phyloP scores from a whole-genome alignment of 768 basidiomycete species.

The Macrolepiota fuliginosa region DNA sequence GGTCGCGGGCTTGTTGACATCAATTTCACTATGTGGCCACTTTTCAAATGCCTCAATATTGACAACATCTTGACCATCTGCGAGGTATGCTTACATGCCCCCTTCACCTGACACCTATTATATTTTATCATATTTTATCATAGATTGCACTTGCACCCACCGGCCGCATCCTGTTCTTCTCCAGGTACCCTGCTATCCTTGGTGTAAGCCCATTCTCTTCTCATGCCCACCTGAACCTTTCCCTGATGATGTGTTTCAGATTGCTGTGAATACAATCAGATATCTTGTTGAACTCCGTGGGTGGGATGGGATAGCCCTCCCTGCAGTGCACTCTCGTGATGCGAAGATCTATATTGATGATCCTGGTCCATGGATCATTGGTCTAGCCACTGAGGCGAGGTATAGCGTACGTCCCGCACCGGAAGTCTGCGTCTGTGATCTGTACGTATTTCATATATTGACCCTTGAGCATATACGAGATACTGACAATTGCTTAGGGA shows the following conservation, averaged over 20 bases:
- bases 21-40: slow-evolving; percentile 96
- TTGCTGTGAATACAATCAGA: slow-evolving; percentile 86
- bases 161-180: slow-evolving; percentile 84
- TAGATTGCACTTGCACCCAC: slow-evolving; percentile 87
- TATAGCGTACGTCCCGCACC: slow-evolving; percentile 71
- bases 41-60: slow-evolving; percentile 90
- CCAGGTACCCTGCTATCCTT: slow-evolving; percentile 88
- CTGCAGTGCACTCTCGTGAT: slow-evolving; percentile 84
- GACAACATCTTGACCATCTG: slow-evolving; percentile 93
- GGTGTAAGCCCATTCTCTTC: slow-evolving; percentile 46
- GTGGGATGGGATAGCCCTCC: slow-evolving; percentile 86
- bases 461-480: not conserved
- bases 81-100: slow-evolving; percentile 50
- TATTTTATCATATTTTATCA: slow-evolving; percentile 22
- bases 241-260: slow-evolving; percentile 35
- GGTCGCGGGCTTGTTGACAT: slow-evolving; percentile 89
- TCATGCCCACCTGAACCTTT: not conserved
- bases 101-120: not conserved
- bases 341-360: slow-evolving; percentile 94
- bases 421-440: slow-evolving; percentile 85
- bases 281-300: slow-evolving; percentile 91
- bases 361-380: slow-evolving; percentile 96
- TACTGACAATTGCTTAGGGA: slow-evolving; percentile 42
- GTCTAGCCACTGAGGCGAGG: slow-evolving; percentile 80
- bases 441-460: slow-evolving; percentile 46